phyloP scores from a whole-genome alignment of 148 eudicot genomes.

The Rhododendron kiyosumense region DNA sequence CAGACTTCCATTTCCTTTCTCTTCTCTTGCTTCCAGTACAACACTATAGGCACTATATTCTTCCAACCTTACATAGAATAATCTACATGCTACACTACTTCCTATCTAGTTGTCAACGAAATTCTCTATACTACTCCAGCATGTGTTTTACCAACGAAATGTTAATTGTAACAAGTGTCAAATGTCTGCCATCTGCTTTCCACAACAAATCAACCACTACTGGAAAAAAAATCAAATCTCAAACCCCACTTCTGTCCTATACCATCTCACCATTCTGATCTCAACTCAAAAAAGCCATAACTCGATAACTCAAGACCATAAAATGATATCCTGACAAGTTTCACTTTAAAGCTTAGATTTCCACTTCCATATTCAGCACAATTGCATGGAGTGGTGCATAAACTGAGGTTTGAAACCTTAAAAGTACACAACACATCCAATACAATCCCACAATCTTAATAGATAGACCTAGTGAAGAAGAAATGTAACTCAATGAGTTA shows the following conservation, averaged over 20 bases:
- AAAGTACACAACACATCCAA: no score
- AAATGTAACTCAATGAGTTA: not conserved
- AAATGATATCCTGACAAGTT: not conserved
- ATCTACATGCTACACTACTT: not conserved
- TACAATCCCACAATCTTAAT: not conserved
- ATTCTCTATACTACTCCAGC: not conserved
- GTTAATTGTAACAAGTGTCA: not conserved
- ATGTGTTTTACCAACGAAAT: not conserved
- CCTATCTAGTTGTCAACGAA: not conserved
- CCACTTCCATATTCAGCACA: slow-evolving; percentile 4
- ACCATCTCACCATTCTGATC: not conserved
- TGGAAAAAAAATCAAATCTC: not conserved
- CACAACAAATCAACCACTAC: not conserved
- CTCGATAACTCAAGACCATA: not conserved
- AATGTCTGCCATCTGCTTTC: not conserved
- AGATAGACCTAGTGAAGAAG: not conserved
- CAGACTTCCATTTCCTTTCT: not conserved
- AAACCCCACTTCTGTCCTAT: not conserved
- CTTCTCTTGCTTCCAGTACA: not conserved
- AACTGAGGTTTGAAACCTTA: not conserved
- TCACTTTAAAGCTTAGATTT: not conserved
- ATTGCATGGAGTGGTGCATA: not conserved
- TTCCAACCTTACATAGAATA: not conserved
- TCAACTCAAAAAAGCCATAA: not conserved
- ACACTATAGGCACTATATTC: not conserved